A percentile compares a stretch with the other conserved stretches of the same genome.
These are phyloP conservation scores for Phaseolus coccineus DNA, from an alignment of 331 rosid species.

Conservation along the genomic window DNA sequence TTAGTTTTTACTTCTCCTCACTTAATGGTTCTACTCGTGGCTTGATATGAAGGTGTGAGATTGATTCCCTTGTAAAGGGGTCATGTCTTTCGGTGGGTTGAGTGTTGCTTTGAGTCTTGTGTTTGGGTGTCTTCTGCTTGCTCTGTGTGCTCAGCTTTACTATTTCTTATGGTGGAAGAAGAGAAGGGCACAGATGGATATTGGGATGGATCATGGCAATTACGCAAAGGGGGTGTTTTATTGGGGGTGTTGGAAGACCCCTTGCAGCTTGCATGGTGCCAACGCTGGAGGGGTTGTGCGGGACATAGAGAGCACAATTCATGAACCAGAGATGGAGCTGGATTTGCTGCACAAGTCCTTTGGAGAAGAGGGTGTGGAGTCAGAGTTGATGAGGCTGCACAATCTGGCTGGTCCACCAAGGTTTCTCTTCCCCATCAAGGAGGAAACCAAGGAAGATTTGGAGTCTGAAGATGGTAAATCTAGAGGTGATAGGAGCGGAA, in stretches of 20 bases:
- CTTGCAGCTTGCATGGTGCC: slow-evolving; percentile 44
- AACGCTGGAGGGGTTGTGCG: slow-evolving; percentile 25
- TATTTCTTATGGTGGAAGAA: slow-evolving; percentile 88
- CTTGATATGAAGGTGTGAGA: slow-evolving; percentile 53
- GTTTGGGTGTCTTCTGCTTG: slow-evolving; percentile 71
- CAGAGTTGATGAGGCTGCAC: slow-evolving; percentile 90
- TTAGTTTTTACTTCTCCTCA: not conserved
- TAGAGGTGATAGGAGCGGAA: slow-evolving; percentile 57
- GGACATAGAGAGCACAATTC: slow-evolving; percentile 40
- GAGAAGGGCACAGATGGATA: slow-evolving; percentile 59
- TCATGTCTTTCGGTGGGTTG: slow-evolving; percentile 65
- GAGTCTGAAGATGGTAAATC: slow-evolving; percentile 86
- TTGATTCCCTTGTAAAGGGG: slow-evolving; percentile 44
- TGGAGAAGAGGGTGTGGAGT: slow-evolving; percentile 73
- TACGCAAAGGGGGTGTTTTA: slow-evolving; percentile 59
- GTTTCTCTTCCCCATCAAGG: slow-evolving; percentile 87
- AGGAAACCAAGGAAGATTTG: slow-evolving; percentile 90
- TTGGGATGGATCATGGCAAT: slow-evolving; percentile 55
- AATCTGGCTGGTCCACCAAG: slow-evolving; percentile 88
- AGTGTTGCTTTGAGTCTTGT: slow-evolving; percentile 70
- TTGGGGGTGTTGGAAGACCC: slow-evolving; percentile 59
- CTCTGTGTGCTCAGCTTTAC: slow-evolving; percentile 74
- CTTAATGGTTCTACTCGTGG: not conserved
- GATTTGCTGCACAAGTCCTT: slow-evolving; percentile 54
- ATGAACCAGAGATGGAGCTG: slow-evolving; percentile 58